These are phyloP conservation scores for Condylostoma magnum DNA, from an alignment of 169 alveolate genomes.

Conservation along the genomic window DNA sequence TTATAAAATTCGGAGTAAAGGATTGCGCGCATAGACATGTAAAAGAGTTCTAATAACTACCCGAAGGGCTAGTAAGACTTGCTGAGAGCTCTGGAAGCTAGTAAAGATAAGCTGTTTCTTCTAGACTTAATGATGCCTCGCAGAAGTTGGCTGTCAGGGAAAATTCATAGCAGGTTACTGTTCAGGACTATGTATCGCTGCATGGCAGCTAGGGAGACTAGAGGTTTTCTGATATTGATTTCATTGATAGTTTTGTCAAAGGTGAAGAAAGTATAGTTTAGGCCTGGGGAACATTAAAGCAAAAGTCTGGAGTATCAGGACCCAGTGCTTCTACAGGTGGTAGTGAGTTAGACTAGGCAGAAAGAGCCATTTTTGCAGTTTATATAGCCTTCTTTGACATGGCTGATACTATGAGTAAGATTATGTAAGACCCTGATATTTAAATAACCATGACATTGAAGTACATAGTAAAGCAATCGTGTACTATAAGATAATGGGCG, in stretches of 20 bases:
- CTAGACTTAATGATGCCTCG: no score
- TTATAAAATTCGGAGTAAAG: conserved; percentile 4
- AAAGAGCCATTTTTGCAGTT: conserved; percentile 30
- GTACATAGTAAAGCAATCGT: conserved; percentile 3
- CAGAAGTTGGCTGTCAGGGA: no score
- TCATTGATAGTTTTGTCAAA: conserved; percentile 5
- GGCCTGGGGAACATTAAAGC: conserved; percentile 6
- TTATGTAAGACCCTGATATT: not conserved
- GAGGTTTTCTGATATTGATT: not conserved
- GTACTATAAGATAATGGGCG: conserved; percentile 26
- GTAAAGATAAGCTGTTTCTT: no score
- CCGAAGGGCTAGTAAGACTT: no score
- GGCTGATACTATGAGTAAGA: not conserved
- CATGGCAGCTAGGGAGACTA: no score
- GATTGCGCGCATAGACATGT: not conserved
- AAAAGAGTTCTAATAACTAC: no score
- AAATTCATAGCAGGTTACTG: no score
- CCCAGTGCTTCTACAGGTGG: conserved; percentile 7
- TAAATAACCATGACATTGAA: not conserved
- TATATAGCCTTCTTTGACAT: conserved; percentile 21
- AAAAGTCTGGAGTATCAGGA: conserved; percentile 15
- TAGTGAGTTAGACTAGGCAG: conserved; percentile 22
- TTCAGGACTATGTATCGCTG: no score
- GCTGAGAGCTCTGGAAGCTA: no score
- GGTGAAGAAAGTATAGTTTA: conserved; percentile 3